A percentile compares a stretch with the other conserved stretches of the same genome.
phyloP scores from a whole-genome alignment of 495 filamentous ascomycete genomes.

The Chlorociboria aeruginascens region DNA sequence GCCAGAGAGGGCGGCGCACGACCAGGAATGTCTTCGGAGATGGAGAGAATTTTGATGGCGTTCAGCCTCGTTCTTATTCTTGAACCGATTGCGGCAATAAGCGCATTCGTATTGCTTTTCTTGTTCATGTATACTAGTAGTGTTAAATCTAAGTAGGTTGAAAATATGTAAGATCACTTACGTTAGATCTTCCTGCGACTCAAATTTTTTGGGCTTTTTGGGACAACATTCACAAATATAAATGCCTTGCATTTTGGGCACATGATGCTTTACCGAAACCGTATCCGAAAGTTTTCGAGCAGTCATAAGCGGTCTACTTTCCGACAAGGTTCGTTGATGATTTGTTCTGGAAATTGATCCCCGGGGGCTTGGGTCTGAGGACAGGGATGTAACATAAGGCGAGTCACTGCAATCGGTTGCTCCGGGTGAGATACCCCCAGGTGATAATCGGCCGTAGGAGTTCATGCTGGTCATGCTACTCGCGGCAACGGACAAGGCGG shows the following conservation, averaged over 20 bases:
- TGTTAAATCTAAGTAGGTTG: slow-evolving; percentile 2
- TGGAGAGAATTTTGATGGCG: slow-evolving; percentile 96
- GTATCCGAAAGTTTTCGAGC: slow-evolving; percentile 35
- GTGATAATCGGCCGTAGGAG: slow-evolving; percentile 61
- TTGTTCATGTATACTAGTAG: slow-evolving; percentile 53
- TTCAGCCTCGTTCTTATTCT: slow-evolving; percentile 99
- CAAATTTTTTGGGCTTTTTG: slow-evolving; percentile 98
- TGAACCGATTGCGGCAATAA: slow-evolving; percentile 92
- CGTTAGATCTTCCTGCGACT: slow-evolving; percentile 74
- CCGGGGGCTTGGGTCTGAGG: slow-evolving; percentile 50
- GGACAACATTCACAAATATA: slow-evolving; percentile 96
- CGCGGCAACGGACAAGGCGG: slow-evolving; percentile 39
- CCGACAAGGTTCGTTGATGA: slow-evolving; percentile 35
- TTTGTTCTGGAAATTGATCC: slow-evolving; percentile 32
- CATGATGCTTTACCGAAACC: slow-evolving; percentile 26
- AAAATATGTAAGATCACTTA: slow-evolving; percentile 32
- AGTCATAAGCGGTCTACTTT: slow-evolving; percentile 29
- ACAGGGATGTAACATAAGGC: slow-evolving; percentile 45
- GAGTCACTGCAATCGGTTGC: slow-evolving; percentile 38
- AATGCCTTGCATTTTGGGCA: slow-evolving; percentile 32
- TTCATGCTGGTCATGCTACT: slow-evolving; percentile 62
- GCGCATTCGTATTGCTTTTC: slow-evolving; percentile 94
- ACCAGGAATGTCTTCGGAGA: slow-evolving; percentile 93
- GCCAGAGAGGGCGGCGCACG: slow-evolving; percentile 72
- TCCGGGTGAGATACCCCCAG: slow-evolving; percentile 40